Base-by-base conservation (phyloP, 2,329 filamentous ascomycete genomes). In the Phialemoniopsis sp. region DNA sequence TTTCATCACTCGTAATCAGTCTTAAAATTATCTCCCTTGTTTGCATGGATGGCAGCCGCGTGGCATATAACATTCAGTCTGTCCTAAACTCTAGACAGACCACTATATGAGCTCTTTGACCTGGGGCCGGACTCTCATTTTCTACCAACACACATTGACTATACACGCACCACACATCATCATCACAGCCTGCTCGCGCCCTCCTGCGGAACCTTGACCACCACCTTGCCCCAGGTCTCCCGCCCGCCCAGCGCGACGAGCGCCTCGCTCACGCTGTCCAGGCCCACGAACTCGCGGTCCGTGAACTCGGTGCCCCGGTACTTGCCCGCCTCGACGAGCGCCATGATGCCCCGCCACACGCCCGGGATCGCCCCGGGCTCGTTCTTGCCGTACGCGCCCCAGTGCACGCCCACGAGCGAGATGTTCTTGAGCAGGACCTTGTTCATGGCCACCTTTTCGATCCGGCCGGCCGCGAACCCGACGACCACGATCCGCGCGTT, bases 171-270 rank as follows among this genome's bases (percentile, higher is more conserved):
- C 21, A 26, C 21, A 26, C 21, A 26, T 26, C 17, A 26, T 28
- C n/a, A n/a, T 37, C 41, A 82, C 56, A 82, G 50, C 59, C 76
- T 79, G 52, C 72, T 78, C 46, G 72, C 68, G 7, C 70, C 73
- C 33, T 79, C 72, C 51, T 89, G 86, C 2, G 85, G 82, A 32
- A 97, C 72, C 64, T 88, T 88, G 15, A 96, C 83, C 2, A 96
- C 88, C 1, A 97, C 91, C 73, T 97, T 97, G 0, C 91, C 91
- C 91, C 91, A 97, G 2, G 89, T 95, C 37, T 85, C 87, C 43
- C 91, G 73, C 2, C 80, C 79, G 2, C 88, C 90, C 40, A 97
- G 64, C 3, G 86, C 86, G 52, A 83, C 72, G 53, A 97, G 61
- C 1, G 90, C 90, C 44, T 77, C 78, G 0, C 85, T 84, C 19